Percentiles rank a stretch among this genome's conserved stretches.
Conservation (phyloP, 129 eudicot genomes). For the Smallanthus sonchifolius region DNA sequence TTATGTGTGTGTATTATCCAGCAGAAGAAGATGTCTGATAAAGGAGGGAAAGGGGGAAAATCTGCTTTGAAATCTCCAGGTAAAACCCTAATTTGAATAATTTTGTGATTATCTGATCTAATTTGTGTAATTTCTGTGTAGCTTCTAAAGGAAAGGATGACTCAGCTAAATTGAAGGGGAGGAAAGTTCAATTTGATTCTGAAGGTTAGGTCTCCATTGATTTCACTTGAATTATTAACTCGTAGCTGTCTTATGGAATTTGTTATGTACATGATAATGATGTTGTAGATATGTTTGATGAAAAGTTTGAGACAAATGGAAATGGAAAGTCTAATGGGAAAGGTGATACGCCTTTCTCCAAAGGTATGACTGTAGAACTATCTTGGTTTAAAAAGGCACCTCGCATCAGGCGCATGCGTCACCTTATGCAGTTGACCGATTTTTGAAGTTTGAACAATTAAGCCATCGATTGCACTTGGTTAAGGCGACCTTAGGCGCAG, state of each 20-base stretch:
- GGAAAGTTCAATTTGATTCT: slow-evolving; percentile 69
- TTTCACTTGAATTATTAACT: neutral
- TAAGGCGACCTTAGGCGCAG: no score
- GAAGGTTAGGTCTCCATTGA: slow-evolving; percentile 69
- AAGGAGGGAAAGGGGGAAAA: slow-evolving; percentile 51
- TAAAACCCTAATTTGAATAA: slow-evolving; percentile 22
- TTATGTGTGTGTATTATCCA: neutral
- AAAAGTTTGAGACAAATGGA: slow-evolving; percentile 26
- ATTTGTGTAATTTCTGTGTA: slow-evolving; percentile 13
- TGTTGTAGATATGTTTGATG: slow-evolving; percentile 30
- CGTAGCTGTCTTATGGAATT: neutral
- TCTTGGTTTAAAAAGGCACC: neutral
- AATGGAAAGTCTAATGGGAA: slow-evolving; percentile 52
- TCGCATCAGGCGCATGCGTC: no score
- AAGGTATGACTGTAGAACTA: slow-evolving; percentile 26
- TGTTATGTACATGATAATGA: neutral
- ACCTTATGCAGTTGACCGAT: no score
- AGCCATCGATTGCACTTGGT: no score
- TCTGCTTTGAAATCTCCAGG: slow-evolving; percentile 51
- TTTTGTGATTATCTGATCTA: neutral
- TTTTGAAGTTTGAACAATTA: no score
- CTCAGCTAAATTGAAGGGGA: slow-evolving; percentile 41
- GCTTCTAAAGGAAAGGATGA: slow-evolving; percentile 53
- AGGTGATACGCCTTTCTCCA: slow-evolving; percentile 28
- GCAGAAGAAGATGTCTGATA: slow-evolving; percentile 38